Base-by-base conservation (phyloP, 768 basidiomycete genomes). In the Lactarius pseudohatsudake region DNA sequence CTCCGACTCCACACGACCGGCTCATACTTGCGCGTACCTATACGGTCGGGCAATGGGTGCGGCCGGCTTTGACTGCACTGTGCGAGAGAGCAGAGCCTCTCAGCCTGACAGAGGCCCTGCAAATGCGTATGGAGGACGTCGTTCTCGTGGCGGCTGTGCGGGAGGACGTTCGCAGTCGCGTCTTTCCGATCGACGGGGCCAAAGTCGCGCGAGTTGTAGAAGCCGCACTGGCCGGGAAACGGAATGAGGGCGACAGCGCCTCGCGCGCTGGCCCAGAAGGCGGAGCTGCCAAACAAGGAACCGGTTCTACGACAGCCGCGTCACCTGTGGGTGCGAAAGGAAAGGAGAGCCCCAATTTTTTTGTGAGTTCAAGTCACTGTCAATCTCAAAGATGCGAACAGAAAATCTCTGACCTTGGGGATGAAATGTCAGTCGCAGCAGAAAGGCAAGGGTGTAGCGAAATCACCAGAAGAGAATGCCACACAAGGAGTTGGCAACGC, bases 61-160 rank as follows among this genome's bases (percentile, higher is more conserved):
- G 22, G 20, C 59, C 61, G 18, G 68, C 65, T 4, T 22, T 69
- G 56, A 43, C 55, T 16, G 47, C 28, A 0, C 30, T 67, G 34
- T 64, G 61, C 50, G 40, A 63, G 53, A 47, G 66, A 40, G 28
- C 4, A 30, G 38, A 53, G 13, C 30, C 66, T 15, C 45, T 67
- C 20, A 64, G n/a, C 20, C 22, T 64, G 7, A 16, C 28, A 1
- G 66, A 67, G 53, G 66, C 56, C 2, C 38, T 36, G 3, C 47
- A 58, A 15, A 66, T 69, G 68, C 36, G 3, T 1, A 56, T 40
- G 0, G 65, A 69, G 34, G 68, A 69, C 20, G 28, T 69, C 26
- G 58, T 68, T 0, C 34, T 64, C 11, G 59, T 68, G 26, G 43
- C 64, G 36, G 47, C 53, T 3, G 55, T 60, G 5, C 67, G 64